These are phyloP conservation scores for Diaporthe ilicicola DNA, from an alignment of 2,329 filamentous ascomycete species.

Conservation along the genomic window DNA sequence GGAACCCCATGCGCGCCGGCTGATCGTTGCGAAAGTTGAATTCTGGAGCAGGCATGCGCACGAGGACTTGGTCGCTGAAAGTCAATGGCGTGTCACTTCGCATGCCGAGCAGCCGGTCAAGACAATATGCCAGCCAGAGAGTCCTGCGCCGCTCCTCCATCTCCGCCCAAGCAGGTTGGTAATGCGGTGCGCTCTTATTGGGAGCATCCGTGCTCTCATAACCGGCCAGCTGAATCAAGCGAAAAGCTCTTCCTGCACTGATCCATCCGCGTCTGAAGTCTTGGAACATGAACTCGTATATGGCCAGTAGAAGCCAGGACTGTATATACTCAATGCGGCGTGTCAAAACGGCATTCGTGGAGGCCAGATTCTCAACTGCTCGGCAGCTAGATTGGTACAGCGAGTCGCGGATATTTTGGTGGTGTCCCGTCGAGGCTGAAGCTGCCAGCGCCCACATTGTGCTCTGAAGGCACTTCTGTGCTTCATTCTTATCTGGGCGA, in stretches of 20 bases:
- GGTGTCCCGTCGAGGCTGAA: constrained; percentile 42
- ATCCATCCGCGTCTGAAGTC: constrained; percentile 38
- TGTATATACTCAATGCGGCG: constrained; percentile 35
- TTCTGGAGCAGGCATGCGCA: neutral
- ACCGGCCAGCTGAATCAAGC: constrained; percentile 35
- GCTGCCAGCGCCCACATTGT: constrained; percentile 49
- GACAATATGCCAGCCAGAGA: constrained; percentile 1
- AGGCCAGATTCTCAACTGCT: constrained; percentile 35
- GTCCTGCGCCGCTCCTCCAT: constrained; percentile 7
- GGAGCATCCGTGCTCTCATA: constrained; percentile 6
- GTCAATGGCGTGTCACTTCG: neutral
- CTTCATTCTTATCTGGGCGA: neutral
- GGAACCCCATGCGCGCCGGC: neutral
- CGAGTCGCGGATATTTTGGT: constrained; percentile 33
- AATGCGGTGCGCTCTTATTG: neutral
- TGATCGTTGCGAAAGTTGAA: neutral
- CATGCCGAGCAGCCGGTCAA: neutral
- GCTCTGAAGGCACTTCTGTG: constrained; percentile 41
- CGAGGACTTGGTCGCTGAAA: neutral
- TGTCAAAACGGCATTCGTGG: constrained; percentile 3
- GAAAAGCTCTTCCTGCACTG: constrained; percentile 38
- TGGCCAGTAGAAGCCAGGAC: constrained; percentile 37
- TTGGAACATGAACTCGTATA: constrained; percentile 38
- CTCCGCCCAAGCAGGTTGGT: neutral
- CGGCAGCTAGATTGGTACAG: constrained; percentile 18